Base-by-base conservation (phyloP, 352 stramenopile species). In the Phytophthora sansomeana region DNA sequence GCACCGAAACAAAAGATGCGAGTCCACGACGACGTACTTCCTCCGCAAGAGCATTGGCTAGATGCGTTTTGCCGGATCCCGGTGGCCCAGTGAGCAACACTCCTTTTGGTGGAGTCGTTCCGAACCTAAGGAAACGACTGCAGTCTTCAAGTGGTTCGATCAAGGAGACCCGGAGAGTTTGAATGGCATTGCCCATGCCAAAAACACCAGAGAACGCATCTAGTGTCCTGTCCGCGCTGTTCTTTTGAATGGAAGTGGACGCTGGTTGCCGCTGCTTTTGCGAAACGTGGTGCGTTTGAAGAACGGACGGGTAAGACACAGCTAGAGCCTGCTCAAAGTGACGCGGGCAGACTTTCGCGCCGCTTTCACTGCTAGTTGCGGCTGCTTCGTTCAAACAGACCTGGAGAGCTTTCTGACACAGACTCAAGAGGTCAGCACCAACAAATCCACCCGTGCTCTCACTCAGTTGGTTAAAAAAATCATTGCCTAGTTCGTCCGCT, bases 81-180 rank as follows among this genome's bases (percentile, higher is more conserved):
- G 98, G 97, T 13, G 97, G 97, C 16, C 98, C 98, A 17, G 99
- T 99, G 38, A 99, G 96, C 9, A 99, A 78, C n/a, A 99, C 96
- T 41, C 98, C 98, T 67, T 97, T 92, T 4, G 97, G 98, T 28
- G 97, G 93, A 59, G 96, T 85, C 36, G 99, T 99, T 19, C 97
- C 97, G 63, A 99, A 99, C 58, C 91, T 86, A 28, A 98, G 87
- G 69, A 99, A 99, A 9, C 98, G 83, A 21, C 90, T 90, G 44
- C 93, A 93, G 63, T 99, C 93, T 68, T 98, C 85, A 43, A 99
- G 90, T 16, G 98, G 98, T 73, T 98, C 98, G 30, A 99, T 77
- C 56, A 99, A 85, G 44, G 98, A 98, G 43, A 99, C 96, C 6
- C 91, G 85, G 36, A 99, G 81, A 68, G 97, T 93, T 63, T 90